Percentiles rank a stretch among this genome's conserved stretches.
phyloP scores from a whole-genome alignment of 495 filamentous ascomycete species.

The Letharia lupina region DNA sequence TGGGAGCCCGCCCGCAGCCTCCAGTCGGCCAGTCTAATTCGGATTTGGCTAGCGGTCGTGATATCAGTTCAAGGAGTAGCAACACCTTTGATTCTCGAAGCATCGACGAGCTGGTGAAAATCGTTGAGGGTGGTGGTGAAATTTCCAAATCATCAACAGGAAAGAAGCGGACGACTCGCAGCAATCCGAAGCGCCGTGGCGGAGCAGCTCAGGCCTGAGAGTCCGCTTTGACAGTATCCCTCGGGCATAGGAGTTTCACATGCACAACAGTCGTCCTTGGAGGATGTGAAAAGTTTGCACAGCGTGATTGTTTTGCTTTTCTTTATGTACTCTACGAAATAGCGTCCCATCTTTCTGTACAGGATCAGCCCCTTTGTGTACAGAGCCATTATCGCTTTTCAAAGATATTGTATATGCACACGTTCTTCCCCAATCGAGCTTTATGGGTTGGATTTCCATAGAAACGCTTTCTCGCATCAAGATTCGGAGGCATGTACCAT shows the following conservation, averaged over 20 bases:
- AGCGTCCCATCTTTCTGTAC: conserved; percentile 1
- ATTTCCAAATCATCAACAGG: conserved; percentile 49
- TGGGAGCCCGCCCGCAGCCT: conserved; percentile 35
- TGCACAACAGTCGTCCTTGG: neutral
- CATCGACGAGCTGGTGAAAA: conserved; percentile 80
- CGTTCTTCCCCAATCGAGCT: neutral
- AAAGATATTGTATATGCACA: neutral
- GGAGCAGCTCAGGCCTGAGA: conserved; percentile 23
- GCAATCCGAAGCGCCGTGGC: conserved; percentile 66
- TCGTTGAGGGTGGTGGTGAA: conserved; percentile 67
- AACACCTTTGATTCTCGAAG: conserved; percentile 56
- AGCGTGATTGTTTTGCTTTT: conserved; percentile 1
- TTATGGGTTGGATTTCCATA: neutral
- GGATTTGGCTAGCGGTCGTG: conserved; percentile 38
- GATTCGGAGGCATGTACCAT: conserved; percentile 16
- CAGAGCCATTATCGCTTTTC: neutral
- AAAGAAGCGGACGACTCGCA: conserved; percentile 59
- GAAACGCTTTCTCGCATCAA: conserved; percentile 1
- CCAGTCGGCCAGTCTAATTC: conserved; percentile 46
- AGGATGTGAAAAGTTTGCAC: neutral
- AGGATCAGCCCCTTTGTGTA: neutral
- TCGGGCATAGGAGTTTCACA: neutral
- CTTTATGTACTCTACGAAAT: neutral
- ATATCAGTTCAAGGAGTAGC: conserved; percentile 28
- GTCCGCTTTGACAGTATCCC: neutral